phyloP scores from a whole-genome alignment of 139 green algal species.

The Chlorella sp. region DNA sequence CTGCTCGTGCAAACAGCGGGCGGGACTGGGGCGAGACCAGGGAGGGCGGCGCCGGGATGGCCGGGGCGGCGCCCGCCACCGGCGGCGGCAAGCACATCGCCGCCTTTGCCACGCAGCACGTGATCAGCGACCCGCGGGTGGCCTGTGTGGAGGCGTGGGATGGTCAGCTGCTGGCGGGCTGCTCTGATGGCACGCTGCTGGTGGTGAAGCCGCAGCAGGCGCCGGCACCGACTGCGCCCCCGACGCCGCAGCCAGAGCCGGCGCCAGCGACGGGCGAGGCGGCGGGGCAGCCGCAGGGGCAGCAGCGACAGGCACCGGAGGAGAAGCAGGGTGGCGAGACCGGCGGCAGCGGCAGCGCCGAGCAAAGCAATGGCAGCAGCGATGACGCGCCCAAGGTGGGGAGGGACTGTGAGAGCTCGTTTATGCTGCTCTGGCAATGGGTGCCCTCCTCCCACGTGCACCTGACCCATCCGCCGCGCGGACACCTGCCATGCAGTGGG shows the following conservation, averaged over 20 bases:
- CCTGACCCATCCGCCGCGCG: too few species aligned
- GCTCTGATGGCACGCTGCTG: conserved; percentile 23
- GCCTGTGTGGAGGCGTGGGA: conserved; percentile 18
- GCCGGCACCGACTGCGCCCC: neutral
- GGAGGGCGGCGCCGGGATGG: neutral
- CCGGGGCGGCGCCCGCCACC: neutral
- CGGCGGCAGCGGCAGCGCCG: too few species aligned
- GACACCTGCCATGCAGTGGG: conserved; percentile 2
- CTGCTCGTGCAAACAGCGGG: neutral
- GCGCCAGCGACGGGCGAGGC: neutral
- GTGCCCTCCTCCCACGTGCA: too few species aligned
- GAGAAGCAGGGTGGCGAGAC: neutral
- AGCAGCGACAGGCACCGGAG: too few species aligned
- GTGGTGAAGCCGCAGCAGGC: conserved; percentile 2
- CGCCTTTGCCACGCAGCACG: neutral
- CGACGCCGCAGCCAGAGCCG: too few species aligned
- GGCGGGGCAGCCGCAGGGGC: neutral
- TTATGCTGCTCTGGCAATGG: too few species aligned
- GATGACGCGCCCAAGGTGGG: too few species aligned
- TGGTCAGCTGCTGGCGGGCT: neutral
- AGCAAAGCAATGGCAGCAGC: too few species aligned
- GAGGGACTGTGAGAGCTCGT: too few species aligned
- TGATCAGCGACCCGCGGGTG: conserved; percentile 1
- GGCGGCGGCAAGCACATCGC: conserved; percentile 5
- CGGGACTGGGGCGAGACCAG: neutral